These are phyloP conservation scores for Colletotrichum lindemuthianum DNA, from an alignment of 2,329 filamentous ascomycete genomes.

Conservation along the genomic window DNA sequence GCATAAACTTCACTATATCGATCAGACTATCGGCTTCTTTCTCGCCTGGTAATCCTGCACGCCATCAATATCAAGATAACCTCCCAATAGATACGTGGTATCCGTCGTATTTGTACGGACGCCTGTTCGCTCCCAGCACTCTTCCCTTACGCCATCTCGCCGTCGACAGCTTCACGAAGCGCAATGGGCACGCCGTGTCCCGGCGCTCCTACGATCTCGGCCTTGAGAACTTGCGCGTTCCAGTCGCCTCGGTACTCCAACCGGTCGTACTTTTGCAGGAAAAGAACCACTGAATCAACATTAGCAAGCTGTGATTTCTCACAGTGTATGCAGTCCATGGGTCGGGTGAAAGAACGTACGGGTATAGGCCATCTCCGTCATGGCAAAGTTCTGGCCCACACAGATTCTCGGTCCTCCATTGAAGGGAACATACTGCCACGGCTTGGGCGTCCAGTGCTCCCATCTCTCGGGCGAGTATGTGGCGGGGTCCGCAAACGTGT, in stretches of 20 bases:
- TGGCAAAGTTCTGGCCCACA: conserved; percentile 68
- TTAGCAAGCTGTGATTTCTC: conserved; percentile 9
- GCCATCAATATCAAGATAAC: background rate
- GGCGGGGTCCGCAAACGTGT: conserved; percentile 47
- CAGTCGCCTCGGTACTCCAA: conserved; percentile 61
- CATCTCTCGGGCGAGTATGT: conserved; percentile 61
- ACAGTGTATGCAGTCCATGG: background rate
- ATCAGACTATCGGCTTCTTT: conserved; percentile 16
- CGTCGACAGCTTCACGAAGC: conserved; percentile 45
- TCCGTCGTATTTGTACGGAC: background rate
- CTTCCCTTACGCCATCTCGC: conserved; percentile 29
- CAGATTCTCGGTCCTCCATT: conserved; percentile 47
- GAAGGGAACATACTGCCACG: conserved; percentile 63
- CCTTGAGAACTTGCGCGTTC: conserved; percentile 54
- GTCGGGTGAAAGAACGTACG: conserved; percentile 43
- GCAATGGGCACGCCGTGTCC: conserved; percentile 54
- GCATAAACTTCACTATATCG: background rate
- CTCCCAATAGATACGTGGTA: background rate
- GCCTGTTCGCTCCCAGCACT: background rate
- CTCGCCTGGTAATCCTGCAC: background rate
- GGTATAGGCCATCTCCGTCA: conserved; percentile 65
- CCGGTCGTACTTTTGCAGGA: conserved; percentile 69
- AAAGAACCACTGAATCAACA: conserved; percentile 50
- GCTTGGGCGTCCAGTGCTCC: conserved; percentile 60
- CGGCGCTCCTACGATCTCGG: conserved; percentile 56